Conservation (phyloP, 2,329 filamentous ascomycete genomes). For the Neospermospora avenae region DNA sequence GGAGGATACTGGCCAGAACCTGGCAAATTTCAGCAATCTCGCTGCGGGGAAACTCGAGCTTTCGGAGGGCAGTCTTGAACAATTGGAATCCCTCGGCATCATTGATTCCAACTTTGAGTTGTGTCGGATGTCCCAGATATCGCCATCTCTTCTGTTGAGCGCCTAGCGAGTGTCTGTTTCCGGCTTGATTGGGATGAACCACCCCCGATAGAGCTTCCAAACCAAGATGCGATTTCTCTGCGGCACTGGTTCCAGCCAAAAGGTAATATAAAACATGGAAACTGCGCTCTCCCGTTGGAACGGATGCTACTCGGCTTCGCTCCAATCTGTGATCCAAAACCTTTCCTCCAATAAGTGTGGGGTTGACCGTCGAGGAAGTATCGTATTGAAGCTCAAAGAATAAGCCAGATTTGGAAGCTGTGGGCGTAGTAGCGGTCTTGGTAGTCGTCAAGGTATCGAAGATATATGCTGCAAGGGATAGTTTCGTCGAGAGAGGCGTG, state of each 20-base stretch:
- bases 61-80: constrained; percentile 92
- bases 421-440: constrained; percentile 92
- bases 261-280: constrained; percentile 97
- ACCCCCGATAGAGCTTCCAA: constrained; percentile 51
- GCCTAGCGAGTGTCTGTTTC: constrained; percentile 47
- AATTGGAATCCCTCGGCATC: constrained; percentile 94
- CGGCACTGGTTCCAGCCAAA: constrained; percentile 82
- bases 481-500: constrained; percentile 87
- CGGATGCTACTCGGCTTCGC: constrained; percentile 82
- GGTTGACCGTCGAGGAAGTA: constrained; percentile 77
- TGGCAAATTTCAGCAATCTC: constrained; percentile 98
- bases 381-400: constrained; percentile 98
- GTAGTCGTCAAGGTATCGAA: constrained; percentile 97
- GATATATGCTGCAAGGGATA: constrained; percentile 89
- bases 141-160: constrained; percentile 78
- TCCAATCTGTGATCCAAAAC: constrained; percentile 91
- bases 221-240: constrained; percentile 83
- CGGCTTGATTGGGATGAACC: constrained; percentile 37
- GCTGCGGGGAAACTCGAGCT: constrained; percentile 86
- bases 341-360: constrained; percentile 89
- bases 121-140: constrained; percentile 92
- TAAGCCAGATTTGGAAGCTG: constrained; percentile 90
- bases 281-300: constrained; percentile 93
- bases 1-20: constrained; percentile 87
- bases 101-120: constrained; percentile 95